Base-by-base conservation (phyloP, 2,329 filamentous ascomycete genomes). In the Alternaria sp. region DNA sequence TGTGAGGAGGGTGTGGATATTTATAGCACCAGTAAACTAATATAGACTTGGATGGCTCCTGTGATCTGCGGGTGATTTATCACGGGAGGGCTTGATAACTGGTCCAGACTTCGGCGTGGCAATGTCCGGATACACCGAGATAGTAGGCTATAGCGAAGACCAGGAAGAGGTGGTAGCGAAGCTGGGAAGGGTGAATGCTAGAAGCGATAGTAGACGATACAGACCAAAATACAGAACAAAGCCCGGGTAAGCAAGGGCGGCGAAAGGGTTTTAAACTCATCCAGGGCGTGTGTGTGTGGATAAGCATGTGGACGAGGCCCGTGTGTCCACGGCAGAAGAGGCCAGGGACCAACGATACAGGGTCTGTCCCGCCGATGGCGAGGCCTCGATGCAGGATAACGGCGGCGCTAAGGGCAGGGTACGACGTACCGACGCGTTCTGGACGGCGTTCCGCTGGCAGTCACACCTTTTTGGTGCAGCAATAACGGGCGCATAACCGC, bases 371-470 rank as follows among this genome's bases (percentile, higher is more conserved):
- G 67, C 63, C 61, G 68, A 71, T 71, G 67, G 46, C 48, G 51
- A 56, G 65, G 61, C 63, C 67, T 68, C 66, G 67, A 71, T 39
- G 66, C 64, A 65, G 68, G 63, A 67, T 60, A 58, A 58, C 56
- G 61, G 54, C 52, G 37, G 44, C 41, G 55, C 61, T 65, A 69
- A 68, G 34, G 61, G 21, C 62, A 69, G 63, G 67, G 65, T 66
- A 55, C 55, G 56, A 58, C 56, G 56, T 58, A 58, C 48, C 62
- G 53, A 67, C 62, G 60, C 52, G 56, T 67, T 56, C 66, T 65
- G 56, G 67, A 66, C 31, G 60, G 46, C 55, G 54, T 58, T 58
- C 40, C 50, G 54, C 60, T 51, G 59, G 45, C 60, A 56, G 33
- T 49, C 51, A 51, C 28, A 37, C 45, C 37, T 26, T 52, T 55